A percentile compares a stretch with the other conserved stretches of the same genome.
Conservation (phyloP, 2,329 filamentous ascomycete species). For the Lecanicillium sp. region DNA sequence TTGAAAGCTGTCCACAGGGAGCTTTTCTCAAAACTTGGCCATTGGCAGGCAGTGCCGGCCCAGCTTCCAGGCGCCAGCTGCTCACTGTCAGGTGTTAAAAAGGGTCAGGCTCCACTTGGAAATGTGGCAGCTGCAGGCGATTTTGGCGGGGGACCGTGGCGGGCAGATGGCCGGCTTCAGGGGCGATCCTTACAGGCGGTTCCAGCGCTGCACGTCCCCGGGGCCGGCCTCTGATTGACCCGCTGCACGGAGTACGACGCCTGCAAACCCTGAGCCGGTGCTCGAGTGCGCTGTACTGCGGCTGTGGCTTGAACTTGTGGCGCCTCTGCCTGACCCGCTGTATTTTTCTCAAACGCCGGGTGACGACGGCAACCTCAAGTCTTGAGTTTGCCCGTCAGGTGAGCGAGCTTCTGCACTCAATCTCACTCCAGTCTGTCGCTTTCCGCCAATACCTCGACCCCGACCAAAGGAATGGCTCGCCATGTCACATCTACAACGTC, state of each 20-base stretch:
- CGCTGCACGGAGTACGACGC: too few relatives aligned
- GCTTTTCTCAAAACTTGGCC: conserved; percentile 1
- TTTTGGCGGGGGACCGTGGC: too few relatives aligned
- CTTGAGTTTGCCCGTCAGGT: background rate
- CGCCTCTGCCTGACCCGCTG: too few relatives aligned
- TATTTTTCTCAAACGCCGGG: too few relatives aligned
- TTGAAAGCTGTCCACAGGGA: conserved; percentile 7
- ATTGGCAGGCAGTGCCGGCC: background rate
- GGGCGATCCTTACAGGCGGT: background rate
- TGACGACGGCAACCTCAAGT: too few relatives aligned
- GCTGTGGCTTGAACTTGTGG: background rate
- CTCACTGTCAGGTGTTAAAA: conserved; percentile 12
- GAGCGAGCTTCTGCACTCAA: background rate
- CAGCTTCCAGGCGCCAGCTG: background rate
- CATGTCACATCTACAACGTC: conserved; percentile 5
- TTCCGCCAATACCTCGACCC: background rate
- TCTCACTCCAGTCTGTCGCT: background rate
- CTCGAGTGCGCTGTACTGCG: too few relatives aligned
- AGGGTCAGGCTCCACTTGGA: conserved; percentile 12
- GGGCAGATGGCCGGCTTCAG: too few relatives aligned
- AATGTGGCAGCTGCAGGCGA: background rate
- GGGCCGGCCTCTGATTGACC: background rate
- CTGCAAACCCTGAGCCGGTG: too few relatives aligned
- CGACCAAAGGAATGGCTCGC: background rate
- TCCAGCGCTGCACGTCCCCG: background rate